A percentile compares a stretch with the other conserved stretches of the same genome.
Conservation (phyloP, 352 stramenopile genomes). For the Globisporangium nunn region DNA sequence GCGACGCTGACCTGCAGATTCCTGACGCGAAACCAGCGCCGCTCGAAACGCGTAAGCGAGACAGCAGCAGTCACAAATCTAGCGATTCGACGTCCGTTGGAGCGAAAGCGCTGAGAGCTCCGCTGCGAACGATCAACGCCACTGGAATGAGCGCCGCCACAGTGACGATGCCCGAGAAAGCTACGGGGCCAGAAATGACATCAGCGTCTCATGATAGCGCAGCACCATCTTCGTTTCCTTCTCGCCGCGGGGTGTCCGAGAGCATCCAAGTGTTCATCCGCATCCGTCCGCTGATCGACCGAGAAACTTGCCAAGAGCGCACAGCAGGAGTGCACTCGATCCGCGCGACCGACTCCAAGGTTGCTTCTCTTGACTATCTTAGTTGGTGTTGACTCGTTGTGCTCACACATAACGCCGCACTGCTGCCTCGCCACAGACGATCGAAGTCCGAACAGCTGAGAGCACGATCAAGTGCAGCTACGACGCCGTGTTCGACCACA, state of each 20-base stretch:
- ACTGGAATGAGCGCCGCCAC: not conserved
- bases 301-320: slow-evolving; percentile 33
- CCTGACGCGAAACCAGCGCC: not conserved
- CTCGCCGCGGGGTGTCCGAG: slow-evolving; percentile 32
- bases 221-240: not conserved
- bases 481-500: slow-evolving; percentile 74
- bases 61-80: not conserved
- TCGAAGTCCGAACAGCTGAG: slow-evolving; percentile 67
- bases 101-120: not conserved
- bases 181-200: slow-evolving; percentile 1
- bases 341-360: slow-evolving; percentile 34
- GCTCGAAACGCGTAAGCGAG: not conserved
- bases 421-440: slow-evolving; percentile 29
- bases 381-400: not conserved
- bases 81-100: not conserved
- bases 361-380: slow-evolving; percentile 6
- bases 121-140: not conserved
- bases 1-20: not conserved
- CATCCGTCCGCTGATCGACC: slow-evolving; percentile 72
- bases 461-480: slow-evolving; percentile 74
- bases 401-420: too few relatives aligned
- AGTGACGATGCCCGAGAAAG: slow-evolving; percentile 5
- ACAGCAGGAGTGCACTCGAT: slow-evolving; percentile 30
- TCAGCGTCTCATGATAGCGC: not conserved
- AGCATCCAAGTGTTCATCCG: slow-evolving; percentile 84